Evolutionary conservation across 116 monocot genomes (phyloP).

Genomic region (Iris pallida): DNA sequence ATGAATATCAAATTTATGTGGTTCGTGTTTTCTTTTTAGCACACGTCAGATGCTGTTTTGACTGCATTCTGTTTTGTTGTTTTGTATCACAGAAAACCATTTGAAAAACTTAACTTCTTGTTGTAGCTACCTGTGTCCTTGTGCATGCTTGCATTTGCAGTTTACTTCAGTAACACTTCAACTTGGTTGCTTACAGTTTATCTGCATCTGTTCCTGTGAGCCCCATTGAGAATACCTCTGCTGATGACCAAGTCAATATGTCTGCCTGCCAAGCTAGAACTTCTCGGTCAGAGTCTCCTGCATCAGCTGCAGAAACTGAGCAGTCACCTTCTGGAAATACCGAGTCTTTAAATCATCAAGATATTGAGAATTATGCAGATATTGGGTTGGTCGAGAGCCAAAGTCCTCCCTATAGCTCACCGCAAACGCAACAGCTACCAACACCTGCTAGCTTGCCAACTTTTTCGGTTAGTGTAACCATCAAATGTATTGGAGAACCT

Average conservation of each 20-base stretch:
- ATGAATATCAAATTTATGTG: too few relatives aligned
- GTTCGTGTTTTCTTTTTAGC: too few relatives aligned
- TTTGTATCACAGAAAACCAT: too few relatives aligned
- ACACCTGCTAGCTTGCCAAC: conserved; percentile 27
- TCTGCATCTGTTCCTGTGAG: neutral
- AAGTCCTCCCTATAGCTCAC: conserved; percentile 28
- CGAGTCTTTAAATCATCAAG: conserved; percentile 22
- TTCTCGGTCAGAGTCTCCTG: conserved; percentile 26
- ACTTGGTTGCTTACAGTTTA: conserved; percentile 19
- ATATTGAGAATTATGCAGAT: conserved; percentile 32
- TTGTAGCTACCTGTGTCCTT: too few relatives aligned
- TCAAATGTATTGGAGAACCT: neutral
- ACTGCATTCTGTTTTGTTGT: too few relatives aligned
- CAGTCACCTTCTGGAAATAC: conserved; percentile 12
- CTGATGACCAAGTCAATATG: conserved; percentile 18
- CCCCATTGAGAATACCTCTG: too few relatives aligned
- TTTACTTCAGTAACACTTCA: neutral
- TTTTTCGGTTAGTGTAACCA: conserved; percentile 43
- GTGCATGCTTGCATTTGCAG: neutral
- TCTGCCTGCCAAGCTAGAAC: conserved; percentile 24
- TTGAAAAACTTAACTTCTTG: too few relatives aligned
- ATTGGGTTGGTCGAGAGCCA: conserved; percentile 45
- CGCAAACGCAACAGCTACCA: conserved; percentile 18
- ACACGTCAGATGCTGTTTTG: too few relatives aligned
- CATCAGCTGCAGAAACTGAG: conserved; percentile 21